Base-by-base conservation (phyloP, 805 yeast genomes). In the Saturnispora mendoncae region DNA sequence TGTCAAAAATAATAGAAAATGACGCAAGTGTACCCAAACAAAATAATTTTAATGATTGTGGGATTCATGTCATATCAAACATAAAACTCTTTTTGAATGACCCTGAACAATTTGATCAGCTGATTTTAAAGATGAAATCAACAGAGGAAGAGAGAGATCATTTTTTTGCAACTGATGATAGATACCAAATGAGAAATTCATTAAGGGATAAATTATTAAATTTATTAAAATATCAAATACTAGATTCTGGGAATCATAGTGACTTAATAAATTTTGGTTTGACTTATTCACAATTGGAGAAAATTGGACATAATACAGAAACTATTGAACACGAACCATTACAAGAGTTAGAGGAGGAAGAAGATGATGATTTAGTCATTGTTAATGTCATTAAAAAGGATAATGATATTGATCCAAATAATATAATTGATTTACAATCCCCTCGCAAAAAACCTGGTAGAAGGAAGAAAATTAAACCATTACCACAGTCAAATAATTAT, bases 21-120 rank as follows among this genome's bases (percentile, higher is more conserved):
- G 41, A 42, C 8, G 49, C 56, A 18, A 54, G 65, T 4, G 92
- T 86, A 0, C 95, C 97, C 1, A 76, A 71, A 44, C 98, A 92
- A 55, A 77, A 78, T 24, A 92, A 92, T 57, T 78, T 80, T 62
- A 84, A 87, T 55, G 98, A 92, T 57, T 92, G 98, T 64, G 98
- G 98, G 1, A 76, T 92, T 17, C 96, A 84, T 61, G 84, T 90
- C 2, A 80, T 92, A 13, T 80, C 80, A 50, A 87, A 83, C 51
- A 69, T 80, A 10, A 65, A 67, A 43, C 74, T 71, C 47, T 78
- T 84, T 60, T 65, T 80, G 35, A 62, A 63, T 19, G 60, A 72
- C 30, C 74, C 77, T 0, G 50, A 50, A 0, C 64, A 56, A 19
- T 78, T 84, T 39, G 38, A 41, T 15, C 38, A 40, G 9, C 45